Evolutionary conservation across 768 basidiomycete species (phyloP), one percentile per base, ranked within the genome.

Genomic region (Leccinellum albellum): DNA sequence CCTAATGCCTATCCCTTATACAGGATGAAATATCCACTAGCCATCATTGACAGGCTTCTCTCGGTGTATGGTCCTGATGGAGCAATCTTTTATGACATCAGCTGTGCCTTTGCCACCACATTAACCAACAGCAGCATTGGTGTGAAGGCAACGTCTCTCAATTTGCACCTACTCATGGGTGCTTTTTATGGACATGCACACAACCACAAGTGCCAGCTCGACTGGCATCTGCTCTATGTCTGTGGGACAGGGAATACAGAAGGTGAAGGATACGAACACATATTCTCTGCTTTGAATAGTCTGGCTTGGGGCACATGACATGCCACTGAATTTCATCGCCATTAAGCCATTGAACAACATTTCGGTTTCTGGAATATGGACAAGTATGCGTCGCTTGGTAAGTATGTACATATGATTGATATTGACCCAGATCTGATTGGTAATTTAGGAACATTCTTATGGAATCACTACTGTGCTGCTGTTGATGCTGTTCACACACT

Each of bases 181-280:
- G 3, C 29, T 0, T 61, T 61, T 3, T 54, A 61, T 23, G 29
- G 58, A 0, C 54, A 61, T 28, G 48, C 54, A 0, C 54, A 59
- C 35, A 55, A 56, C 17, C 24, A 8, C 0, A 0, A 6, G 4
- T 61, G 49, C 13, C 54, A 61, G 3, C 6, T 59, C 0, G 3
- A 54, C 0, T 46, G 49, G 42, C 61, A 59, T 44, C 58, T 49
- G 0, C 31, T 53, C 26, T 59, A 59, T 9, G 49, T 61, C 4
- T 1, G 5, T 1, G 58, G 58, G 0, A 24, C 35, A 10, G 58
- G 61, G 0, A 15, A 56, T 1, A 40, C 29, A 0, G 37, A 61
- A 1, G 29, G 54, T 3, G 54, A 56, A 26, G 51, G 51, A 0
- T 61, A 54, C 7, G 57, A 61, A 14, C 54, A 52, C 6, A 15